Conservation (phyloP, 2,329 filamentous ascomycete species). For the Sporothrix pallida region DNA sequence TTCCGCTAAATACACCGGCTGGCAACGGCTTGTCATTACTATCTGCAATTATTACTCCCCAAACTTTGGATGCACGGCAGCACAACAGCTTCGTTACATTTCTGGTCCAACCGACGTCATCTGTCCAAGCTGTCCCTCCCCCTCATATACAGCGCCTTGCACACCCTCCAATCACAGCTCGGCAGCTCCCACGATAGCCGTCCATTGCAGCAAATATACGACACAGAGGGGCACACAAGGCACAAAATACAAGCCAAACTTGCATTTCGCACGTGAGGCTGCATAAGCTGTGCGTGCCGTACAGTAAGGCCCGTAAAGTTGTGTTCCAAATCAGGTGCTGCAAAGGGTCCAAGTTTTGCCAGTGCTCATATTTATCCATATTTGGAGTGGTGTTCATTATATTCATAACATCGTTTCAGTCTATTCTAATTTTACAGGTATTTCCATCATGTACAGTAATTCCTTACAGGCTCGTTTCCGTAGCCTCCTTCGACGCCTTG, state of each 20-base stretch:
- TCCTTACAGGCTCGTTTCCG: no score
- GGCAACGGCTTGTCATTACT: no score
- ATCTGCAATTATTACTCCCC: not conserved
- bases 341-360: not conserved
- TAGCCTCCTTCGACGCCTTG: not conserved
- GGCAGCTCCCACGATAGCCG: not conserved
- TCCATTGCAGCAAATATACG: constrained; percentile 17
- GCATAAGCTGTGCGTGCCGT: not conserved
- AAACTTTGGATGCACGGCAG: not conserved
- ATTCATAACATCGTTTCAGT: constrained; percentile 4
- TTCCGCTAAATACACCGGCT: not conserved
- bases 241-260: not conserved
- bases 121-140: not conserved
- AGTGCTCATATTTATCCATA: not conserved
- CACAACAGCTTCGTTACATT: not conserved
- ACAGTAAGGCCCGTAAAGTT: not conserved
- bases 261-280: constrained; percentile 18
- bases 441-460: no score
- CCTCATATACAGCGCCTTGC: not conserved
- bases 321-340: no score
- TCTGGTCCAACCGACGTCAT: constrained; percentile 28
- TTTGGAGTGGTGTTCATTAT: not conserved
- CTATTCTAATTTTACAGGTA: no score
- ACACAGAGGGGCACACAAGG: not conserved
- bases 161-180: constrained; percentile 19